A percentile compares a stretch with the other conserved stretches of the same genome.
Evolutionary conservation across 306 rosid genomes (phyloP).

Genomic region (Begonia masoniana): DNA sequence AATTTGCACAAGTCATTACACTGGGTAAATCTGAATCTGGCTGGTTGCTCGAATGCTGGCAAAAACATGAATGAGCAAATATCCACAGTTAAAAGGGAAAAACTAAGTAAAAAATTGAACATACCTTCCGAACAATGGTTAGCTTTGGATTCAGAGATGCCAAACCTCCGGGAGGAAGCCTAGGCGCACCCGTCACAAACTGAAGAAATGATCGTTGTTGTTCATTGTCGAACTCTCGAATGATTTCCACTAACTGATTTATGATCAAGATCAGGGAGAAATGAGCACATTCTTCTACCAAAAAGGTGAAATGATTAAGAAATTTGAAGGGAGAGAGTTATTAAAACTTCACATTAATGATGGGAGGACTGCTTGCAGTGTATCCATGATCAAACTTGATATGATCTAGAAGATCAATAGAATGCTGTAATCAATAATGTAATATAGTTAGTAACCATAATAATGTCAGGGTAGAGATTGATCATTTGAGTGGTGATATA

Average conservation of each 20-base stretch:
- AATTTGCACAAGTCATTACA: conserved; percentile 99
- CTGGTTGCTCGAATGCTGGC: conserved; percentile 60
- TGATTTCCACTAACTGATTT: conserved; percentile 72
- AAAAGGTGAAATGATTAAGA: not conserved
- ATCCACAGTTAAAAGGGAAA: not conserved
- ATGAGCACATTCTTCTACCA: not conserved
- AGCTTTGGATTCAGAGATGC: conserved; percentile 93
- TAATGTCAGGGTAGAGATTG: not conserved
- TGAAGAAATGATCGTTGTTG: conserved; percentile 82
- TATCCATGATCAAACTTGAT: conserved; percentile 94
- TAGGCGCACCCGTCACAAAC: conserved; percentile 94
- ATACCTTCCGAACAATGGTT: conserved; percentile 85
- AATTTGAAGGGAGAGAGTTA: not conserved
- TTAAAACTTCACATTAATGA: conserved; percentile 44
- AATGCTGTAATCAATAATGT: conserved; percentile 25
- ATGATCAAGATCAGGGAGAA: conserved; percentile 3
- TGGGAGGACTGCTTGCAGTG: conserved; percentile 91
- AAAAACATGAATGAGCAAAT: conserved; percentile 7
- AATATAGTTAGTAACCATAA: not conserved
- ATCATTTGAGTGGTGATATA: conserved; percentile 3
- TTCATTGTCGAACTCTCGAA: conserved; percentile 52
- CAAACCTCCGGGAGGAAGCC: conserved; percentile 95
- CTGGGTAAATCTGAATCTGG: conserved; percentile 84
- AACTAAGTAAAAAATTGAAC: not conserved
- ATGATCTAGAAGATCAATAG: conserved; percentile 73